Percentiles rank a stretch among this genome's conserved stretches.
Evolutionary conservation across 2,329 filamentous ascomycete species (phyloP).

Genomic region (Shiraia bambusicola): DNA sequence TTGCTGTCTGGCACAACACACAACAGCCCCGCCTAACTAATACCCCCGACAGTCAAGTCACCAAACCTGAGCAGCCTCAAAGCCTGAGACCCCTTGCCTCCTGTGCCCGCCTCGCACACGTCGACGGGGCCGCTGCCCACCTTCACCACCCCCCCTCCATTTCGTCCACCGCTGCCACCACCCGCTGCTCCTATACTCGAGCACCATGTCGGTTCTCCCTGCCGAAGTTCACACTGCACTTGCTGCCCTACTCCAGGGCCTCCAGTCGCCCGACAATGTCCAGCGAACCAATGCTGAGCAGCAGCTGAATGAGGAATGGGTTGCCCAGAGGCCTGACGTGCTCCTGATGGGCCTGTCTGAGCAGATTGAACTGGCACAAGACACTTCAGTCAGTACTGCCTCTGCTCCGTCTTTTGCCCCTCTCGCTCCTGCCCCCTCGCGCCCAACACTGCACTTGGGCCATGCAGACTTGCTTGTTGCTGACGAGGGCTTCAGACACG

Average conservation of each 20-base stretch:
- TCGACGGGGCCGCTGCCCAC: constrained; percentile 23
- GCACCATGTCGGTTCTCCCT: constrained; percentile 79
- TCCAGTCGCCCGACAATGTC: constrained; percentile 87
- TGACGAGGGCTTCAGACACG: constrained; percentile 62
- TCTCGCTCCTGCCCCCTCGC: background rate
- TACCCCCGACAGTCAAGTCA: too few relatives aligned
- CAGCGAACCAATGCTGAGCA: constrained; percentile 86
- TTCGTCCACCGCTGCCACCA: too few relatives aligned
- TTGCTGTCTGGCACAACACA: too few relatives aligned
- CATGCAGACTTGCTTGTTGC: background rate
- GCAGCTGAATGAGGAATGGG: constrained; percentile 89
- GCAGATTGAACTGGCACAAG: constrained; percentile 78
- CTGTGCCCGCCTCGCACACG: constrained; percentile 11
- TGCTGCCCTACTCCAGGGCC: constrained; percentile 78
- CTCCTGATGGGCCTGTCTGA: constrained; percentile 92
- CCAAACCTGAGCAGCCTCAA: too few relatives aligned
- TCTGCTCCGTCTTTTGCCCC: too few relatives aligned
- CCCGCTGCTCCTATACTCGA: constrained; percentile 3
- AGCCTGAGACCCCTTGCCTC: constrained; percentile 10
- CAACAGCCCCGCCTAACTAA: too few relatives aligned
- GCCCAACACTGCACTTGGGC: background rate
- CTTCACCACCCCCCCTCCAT: constrained; percentile 9
- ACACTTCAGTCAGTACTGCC: constrained; percentile 70
- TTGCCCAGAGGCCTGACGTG: constrained; percentile 75
- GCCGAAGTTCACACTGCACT: constrained; percentile 83